Evolutionary conservation across 805 yeast species (phyloP).

Genomic region (Yamadazyma tumulicola): DNA sequence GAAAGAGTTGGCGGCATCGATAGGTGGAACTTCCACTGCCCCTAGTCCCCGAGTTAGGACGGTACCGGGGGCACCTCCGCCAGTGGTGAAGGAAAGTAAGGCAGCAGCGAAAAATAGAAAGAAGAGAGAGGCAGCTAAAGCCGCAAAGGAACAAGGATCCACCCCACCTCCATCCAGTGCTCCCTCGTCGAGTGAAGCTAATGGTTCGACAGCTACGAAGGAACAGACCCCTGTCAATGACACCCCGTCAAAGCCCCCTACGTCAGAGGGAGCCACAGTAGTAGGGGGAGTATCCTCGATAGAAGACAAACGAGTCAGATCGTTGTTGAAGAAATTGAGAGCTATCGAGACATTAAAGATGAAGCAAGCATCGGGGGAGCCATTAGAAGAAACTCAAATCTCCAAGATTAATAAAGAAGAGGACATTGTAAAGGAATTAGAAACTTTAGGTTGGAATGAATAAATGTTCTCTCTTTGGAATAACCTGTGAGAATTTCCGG

Average conservation of each 20-base stretch:
- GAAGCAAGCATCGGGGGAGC: conserved; percentile 79
- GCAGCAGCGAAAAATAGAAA: conserved; percentile 71
- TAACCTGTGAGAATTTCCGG: too few relatives aligned
- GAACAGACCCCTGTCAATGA: conserved; percentile 9
- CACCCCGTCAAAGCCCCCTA: conserved; percentile 4
- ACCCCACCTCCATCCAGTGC: conserved; percentile 11
- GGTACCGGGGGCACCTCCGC: conserved; percentile 58
- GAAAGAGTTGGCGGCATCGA: conserved; percentile 41
- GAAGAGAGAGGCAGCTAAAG: conserved; percentile 50
- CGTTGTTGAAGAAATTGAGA: conserved; percentile 85
- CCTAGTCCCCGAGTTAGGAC: conserved; percentile 28
- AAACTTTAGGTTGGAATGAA: conserved; percentile 63
- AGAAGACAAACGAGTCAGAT: conserved; percentile 91
- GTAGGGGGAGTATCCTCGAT: conserved; percentile 64
- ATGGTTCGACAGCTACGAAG: conserved; percentile 10
- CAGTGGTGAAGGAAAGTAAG: conserved; percentile 49
- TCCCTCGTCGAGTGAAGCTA: conserved; percentile 5
- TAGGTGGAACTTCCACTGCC: conserved; percentile 18
- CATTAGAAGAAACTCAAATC: conserved; percentile 88
- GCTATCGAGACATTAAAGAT: conserved; percentile 90
- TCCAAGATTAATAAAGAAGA: conserved; percentile 85
- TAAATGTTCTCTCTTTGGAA: too few relatives aligned
- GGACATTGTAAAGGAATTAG: conserved; percentile 71
- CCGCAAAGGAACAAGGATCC: conserved; percentile 6
- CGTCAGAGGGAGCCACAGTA: conserved; percentile 34